Percentiles rank a stretch among this genome's conserved stretches.
Conservation (phyloP, 2,329 filamentous ascomycete species). For the Triangularia verruculosa region DNA sequence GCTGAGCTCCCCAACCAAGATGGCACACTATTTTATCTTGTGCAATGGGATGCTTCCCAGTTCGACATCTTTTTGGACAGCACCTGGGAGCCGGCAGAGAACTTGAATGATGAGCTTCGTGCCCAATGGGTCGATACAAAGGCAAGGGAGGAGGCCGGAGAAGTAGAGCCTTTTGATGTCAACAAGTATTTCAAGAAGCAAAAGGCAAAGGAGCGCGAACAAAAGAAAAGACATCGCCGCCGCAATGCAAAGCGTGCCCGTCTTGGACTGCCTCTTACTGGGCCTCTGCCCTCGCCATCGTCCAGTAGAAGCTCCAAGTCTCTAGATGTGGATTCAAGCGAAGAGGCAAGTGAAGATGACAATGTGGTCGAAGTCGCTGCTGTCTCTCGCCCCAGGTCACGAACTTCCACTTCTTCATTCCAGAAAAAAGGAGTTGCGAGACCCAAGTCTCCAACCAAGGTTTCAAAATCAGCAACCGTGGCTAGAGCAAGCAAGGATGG, state of each 20-base stretch:
- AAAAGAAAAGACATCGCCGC: slow-evolving; percentile 38
- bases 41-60: slow-evolving; percentile 54
- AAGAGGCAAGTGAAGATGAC: slow-evolving; percentile 31
- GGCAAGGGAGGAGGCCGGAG: slow-evolving; percentile 34
- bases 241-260: slow-evolving; percentile 44
- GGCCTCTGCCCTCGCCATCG: slow-evolving; percentile 13
- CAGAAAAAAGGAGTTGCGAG: slow-evolving; percentile 8
- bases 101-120: slow-evolving; percentile 41
- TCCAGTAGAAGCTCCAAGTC: background rate
- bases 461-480: background rate
- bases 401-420: slow-evolving; percentile 22
- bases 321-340: slow-evolving; percentile 15
- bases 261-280: slow-evolving; percentile 35
- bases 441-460: background rate
- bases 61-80: slow-evolving; percentile 53
- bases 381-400: background rate
- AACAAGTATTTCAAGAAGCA: slow-evolving; percentile 37
- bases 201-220: slow-evolving; percentile 28
- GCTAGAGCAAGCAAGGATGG: background rate
- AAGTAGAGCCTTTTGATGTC: slow-evolving; percentile 38
- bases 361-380: slow-evolving; percentile 13
- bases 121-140: slow-evolving; percentile 44
- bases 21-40: slow-evolving; percentile 49
- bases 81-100: slow-evolving; percentile 53
- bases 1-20: slow-evolving; percentile 39